Base-by-base conservation (phyloP, 2,329 filamentous ascomycete genomes). In the Botryotinia narcissicola region DNA sequence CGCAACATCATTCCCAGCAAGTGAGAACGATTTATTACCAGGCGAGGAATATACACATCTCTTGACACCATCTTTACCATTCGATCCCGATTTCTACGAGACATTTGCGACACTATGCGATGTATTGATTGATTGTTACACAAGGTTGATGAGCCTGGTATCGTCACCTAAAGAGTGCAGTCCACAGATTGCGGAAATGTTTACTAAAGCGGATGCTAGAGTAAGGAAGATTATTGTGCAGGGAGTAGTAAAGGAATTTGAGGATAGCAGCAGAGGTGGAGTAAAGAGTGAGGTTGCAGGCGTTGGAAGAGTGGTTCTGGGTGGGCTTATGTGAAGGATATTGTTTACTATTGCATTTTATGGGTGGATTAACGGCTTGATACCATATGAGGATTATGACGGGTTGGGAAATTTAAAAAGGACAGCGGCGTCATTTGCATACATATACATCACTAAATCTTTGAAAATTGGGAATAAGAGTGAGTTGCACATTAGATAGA, bases 91-190 rank as follows among this genome's bases (percentile, higher is more conserved):
- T 83, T 99, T 97, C 80, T 96, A 95, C 82, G 94, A 97, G 84
- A 98, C 95, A 0, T 98, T 98, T 84, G 92, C 94, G 22, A 98
- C 96, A 20, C 86, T 99, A 10, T 98, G 96, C 84, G 96, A 99
- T 81, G 93, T 97, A 4, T 85, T 99, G 75, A 97, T 98, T 78
- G 96, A 98, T 82, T 93, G 91, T 80, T 99, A 99, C 83, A 90
- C 90, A 51, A 89, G 91, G 72, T 89, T 99, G 42, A 85, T 97
- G 78, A 86, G 86, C 61, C 85, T 99, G 74, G 85, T 98, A 35
- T 87, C 90, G n/a, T 89, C 90, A 4, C 92, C 95, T 1, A 88
- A 91, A 40, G 88, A 92, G 68, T 96, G 93, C 80, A 89, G 87
- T 7, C 87, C 89, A 0, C 83, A 85, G 0, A 86, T 98, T 0